Conservation (phyloP, 306 rosid genomes). For the Cyclanthera cordifolia region DNA sequence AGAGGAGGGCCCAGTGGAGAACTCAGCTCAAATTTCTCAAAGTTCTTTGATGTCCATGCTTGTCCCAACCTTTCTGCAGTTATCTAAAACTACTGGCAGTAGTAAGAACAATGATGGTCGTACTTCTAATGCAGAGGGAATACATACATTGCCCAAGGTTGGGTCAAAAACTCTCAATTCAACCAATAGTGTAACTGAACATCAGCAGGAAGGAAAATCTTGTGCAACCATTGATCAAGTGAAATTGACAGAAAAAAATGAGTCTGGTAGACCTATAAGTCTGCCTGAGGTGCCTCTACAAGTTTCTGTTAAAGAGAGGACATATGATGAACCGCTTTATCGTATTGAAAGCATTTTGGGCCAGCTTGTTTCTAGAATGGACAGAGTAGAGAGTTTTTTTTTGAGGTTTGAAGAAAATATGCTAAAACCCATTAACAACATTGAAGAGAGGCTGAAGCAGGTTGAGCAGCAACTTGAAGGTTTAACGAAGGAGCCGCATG, state of each 20-base stretch:
- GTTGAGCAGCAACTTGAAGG: slow-evolving; percentile 82
- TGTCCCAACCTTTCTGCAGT: slow-evolving; percentile 64
- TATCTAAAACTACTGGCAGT: slow-evolving; percentile 44
- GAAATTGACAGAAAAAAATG: slow-evolving; percentile 28
- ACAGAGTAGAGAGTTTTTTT: slow-evolving; percentile 52
- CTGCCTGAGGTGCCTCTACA: slow-evolving; percentile 20
- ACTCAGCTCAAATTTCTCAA: slow-evolving; percentile 38
- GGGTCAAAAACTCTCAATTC: slow-evolving; percentile 22
- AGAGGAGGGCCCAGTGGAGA: slow-evolving; percentile 30
- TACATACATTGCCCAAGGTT: slow-evolving; percentile 15
- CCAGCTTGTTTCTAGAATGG: slow-evolving; percentile 58
- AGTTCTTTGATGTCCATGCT: slow-evolving; percentile 79
- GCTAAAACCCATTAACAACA: slow-evolving; percentile 58
- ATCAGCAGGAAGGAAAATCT: slow-evolving; percentile 26
- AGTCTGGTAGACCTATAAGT: slow-evolving; percentile 22
- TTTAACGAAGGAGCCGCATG: slow-evolving; percentile 32
- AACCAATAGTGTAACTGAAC: slow-evolving; percentile 24
- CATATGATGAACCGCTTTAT: slow-evolving; percentile 17
- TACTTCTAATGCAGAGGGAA: slow-evolving; percentile 29
- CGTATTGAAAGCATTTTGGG: slow-evolving; percentile 39
- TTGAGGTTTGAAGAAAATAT: slow-evolving; percentile 75
- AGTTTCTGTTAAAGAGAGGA: slow-evolving; percentile 27
- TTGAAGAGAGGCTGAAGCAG: slow-evolving; percentile 69
- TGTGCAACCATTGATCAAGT: slow-evolving; percentile 21
- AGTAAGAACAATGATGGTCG: slow-evolving; percentile 15